These are phyloP conservation scores for Boletus barrowsii DNA, from an alignment of 768 basidiomycete genomes.

Conservation along the genomic window DNA sequence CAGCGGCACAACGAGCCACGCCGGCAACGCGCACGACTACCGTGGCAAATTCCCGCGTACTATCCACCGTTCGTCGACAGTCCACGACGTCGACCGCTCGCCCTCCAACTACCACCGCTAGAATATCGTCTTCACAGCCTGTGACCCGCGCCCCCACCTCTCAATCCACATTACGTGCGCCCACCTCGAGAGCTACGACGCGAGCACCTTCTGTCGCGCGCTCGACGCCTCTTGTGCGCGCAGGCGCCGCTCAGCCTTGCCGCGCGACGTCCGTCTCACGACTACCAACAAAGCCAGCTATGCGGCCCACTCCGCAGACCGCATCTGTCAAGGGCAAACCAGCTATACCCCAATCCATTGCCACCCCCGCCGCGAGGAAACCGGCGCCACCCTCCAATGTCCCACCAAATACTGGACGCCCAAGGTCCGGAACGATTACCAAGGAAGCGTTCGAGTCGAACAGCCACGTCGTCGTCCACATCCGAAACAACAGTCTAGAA, in stretches of 20 bases:
- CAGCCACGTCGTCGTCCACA: slow-evolving; percentile 15
- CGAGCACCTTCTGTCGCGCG: slow-evolving; percentile 15
- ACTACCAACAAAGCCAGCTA: slow-evolving; percentile 5
- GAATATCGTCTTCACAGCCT: slow-evolving; percentile 18
- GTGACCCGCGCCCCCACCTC: slow-evolving; percentile 23
- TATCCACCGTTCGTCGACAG: slow-evolving; percentile 10
- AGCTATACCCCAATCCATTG: background rate
- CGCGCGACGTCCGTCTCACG: slow-evolving; percentile 9
- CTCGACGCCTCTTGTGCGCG: slow-evolving; percentile 16
- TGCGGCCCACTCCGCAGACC: slow-evolving; percentile 4
- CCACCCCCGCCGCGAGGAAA: background rate
- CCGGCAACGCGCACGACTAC: background rate
- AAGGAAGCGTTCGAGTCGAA: slow-evolving; percentile 23
- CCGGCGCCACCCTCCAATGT: background rate
- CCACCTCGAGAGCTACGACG: slow-evolving; percentile 19
- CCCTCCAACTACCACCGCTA: slow-evolving; percentile 1
- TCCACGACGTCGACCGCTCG: slow-evolving; percentile 6
- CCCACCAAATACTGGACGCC: slow-evolving; percentile 2
- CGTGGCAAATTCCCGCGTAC: slow-evolving; percentile 5
- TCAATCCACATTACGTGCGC: slow-evolving; percentile 17
- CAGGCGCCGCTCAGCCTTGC: background rate
- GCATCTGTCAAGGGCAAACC: slow-evolving; percentile 10
- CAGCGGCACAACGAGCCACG: slow-evolving; percentile 4
- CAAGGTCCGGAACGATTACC: slow-evolving; percentile 26
- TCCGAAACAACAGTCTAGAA: slow-evolving; percentile 23